Conservation (phyloP, 768 basidiomycete species). For the Phylloporus sp. region DNA sequence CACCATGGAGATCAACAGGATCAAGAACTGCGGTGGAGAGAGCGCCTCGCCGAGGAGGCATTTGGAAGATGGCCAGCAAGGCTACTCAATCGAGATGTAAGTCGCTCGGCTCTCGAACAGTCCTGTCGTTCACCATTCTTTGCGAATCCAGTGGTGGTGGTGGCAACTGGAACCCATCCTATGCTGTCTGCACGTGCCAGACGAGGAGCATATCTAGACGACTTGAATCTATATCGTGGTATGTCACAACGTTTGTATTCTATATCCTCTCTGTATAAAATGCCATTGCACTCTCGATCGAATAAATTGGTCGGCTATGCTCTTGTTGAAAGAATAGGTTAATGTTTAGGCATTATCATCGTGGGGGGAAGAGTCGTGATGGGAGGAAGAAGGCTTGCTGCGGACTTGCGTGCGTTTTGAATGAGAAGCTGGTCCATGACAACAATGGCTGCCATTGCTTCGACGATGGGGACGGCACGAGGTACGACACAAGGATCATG, state of each 20-base stretch:
- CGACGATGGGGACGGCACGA: slow-evolving; percentile 94
- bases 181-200: slow-evolving; percentile 57
- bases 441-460: slow-evolving; percentile 94
- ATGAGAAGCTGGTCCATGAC: slow-evolving; percentile 91
- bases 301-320: not conserved
- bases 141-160: slow-evolving; percentile 71
- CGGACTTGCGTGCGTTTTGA: slow-evolving; percentile 77
- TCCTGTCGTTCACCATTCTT: not conserved
- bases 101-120: slow-evolving; percentile 21
- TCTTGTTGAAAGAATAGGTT: slow-evolving; percentile 11
- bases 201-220: slow-evolving; percentile 36
- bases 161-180: slow-evolving; percentile 63
- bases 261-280: slow-evolving; percentile 9
- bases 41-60: slow-evolving; percentile 41
- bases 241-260: slow-evolving; percentile 11
- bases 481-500: slow-evolving; percentile 99
- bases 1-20: slow-evolving; percentile 25
- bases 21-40: slow-evolving; percentile 37
- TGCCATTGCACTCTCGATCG: not conserved
- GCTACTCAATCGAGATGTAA: slow-evolving; percentile 63
- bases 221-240: not conserved
- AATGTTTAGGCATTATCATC: slow-evolving; percentile 65
- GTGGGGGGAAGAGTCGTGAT: slow-evolving; percentile 87
- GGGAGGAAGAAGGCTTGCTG: slow-evolving; percentile 74
- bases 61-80: slow-evolving; percentile 69